Percentiles rank a stretch among this genome's conserved stretches.
phyloP scores from a whole-genome alignment of 2,329 filamentous ascomycete genomes.

The Coniochaeta sp. region DNA sequence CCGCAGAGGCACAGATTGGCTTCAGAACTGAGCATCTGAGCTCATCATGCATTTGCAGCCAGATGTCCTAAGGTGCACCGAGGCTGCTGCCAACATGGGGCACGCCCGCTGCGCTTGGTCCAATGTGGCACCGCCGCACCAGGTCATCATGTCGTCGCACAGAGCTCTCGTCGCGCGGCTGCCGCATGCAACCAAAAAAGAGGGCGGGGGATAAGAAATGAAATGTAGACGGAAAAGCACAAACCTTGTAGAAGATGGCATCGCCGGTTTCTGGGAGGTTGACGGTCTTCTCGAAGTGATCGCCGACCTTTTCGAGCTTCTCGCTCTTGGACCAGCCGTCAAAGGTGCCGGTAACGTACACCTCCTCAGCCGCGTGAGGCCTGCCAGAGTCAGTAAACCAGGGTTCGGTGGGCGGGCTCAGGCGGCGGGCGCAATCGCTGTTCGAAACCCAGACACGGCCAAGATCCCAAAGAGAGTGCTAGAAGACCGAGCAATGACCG shows the following conservation, averaged over 20 bases:
- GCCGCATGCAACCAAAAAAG: neutral
- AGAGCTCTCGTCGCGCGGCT: neutral
- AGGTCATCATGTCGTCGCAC: neutral
- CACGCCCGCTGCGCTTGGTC: neutral
- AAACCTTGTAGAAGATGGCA: constrained; percentile 94
- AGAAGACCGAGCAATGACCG: neutral
- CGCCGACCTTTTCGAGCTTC: constrained; percentile 69
- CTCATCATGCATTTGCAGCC: neutral
- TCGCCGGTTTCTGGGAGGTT: constrained; percentile 55
- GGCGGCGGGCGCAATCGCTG: neutral
- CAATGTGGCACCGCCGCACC: neutral
- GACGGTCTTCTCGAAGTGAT: constrained; percentile 75
- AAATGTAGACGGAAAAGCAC: constrained; percentile 18
- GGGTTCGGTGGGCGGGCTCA: constrained; percentile 5
- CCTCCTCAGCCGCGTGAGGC: constrained; percentile 76
- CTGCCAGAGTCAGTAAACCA: constrained; percentile 38
- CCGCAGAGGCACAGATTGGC: neutral
- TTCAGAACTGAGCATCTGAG: neutral
- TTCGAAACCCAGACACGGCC: neutral
- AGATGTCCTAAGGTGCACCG: neutral
- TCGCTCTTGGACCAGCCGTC: constrained; percentile 88
- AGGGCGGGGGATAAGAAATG: constrained; percentile 3
- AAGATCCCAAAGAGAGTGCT: neutral
- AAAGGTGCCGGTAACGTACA: constrained; percentile 93
- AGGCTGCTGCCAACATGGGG: too few species aligned